phyloP scores from a whole-genome alignment of 495 filamentous ascomycete species.

The Sordaria brevicollis region DNA sequence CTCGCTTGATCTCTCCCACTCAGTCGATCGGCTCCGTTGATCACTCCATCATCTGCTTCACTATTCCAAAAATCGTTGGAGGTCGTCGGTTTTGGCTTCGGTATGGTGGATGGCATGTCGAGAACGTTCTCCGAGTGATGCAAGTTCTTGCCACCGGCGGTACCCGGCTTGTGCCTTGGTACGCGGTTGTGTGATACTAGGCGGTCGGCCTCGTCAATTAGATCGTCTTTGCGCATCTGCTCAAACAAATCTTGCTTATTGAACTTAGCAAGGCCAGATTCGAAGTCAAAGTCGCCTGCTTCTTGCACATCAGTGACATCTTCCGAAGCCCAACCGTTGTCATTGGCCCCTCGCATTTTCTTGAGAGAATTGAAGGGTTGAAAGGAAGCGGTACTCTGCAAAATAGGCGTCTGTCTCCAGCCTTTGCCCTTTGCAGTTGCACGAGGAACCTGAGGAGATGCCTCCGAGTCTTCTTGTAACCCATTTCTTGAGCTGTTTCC shows the following conservation, averaged over 20 bases:
- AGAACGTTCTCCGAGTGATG: constrained; percentile 90
- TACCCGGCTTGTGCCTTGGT: constrained; percentile 59
- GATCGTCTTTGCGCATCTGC: constrained; percentile 77
- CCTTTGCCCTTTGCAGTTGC: constrained; percentile 41
- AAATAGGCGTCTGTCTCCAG: constrained; percentile 76
- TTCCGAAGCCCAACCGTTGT: constrained; percentile 92
- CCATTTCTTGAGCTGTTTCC: constrained; percentile 2
- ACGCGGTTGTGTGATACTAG: constrained; percentile 81
- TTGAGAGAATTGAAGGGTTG: constrained; percentile 48
- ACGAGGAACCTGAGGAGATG: constrained; percentile 7
- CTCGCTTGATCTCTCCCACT: constrained; percentile 31
- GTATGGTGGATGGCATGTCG: constrained; percentile 35
- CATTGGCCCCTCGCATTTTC: constrained; percentile 44
- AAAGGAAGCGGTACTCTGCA: constrained; percentile 49
- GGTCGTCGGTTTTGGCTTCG: constrained; percentile 24
- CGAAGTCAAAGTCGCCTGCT: constrained; percentile 87
- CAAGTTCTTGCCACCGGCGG: constrained; percentile 77
- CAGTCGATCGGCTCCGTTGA: constrained; percentile 35
- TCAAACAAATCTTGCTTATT: constrained; percentile 86
- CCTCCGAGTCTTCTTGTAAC: constrained; percentile 12
- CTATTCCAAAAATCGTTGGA: constrained; percentile 51
- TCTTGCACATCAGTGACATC: constrained; percentile 97
- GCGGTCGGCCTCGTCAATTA: constrained; percentile 76
- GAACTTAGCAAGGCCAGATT: constrained; percentile 78
- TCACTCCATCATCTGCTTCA: constrained; percentile 52